Percentiles rank a stretch among this genome's conserved stretches.
phyloP scores from a whole-genome alignment of 2,329 filamentous ascomycete genomes.

The Penicillium sp. region DNA sequence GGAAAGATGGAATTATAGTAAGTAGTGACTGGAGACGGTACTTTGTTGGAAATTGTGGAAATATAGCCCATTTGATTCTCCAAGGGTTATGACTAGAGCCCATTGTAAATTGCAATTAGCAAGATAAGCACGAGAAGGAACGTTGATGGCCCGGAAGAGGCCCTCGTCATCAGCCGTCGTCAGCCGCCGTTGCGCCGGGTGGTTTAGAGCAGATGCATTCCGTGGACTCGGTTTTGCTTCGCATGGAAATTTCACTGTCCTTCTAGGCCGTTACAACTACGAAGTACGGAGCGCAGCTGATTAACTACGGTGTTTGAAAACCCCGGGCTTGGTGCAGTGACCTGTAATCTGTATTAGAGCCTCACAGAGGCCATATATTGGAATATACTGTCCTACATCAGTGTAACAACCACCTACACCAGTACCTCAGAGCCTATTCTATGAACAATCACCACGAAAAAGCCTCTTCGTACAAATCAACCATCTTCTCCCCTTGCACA shows the following conservation, averaged over 20 bases:
- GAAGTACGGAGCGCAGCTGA: no score
- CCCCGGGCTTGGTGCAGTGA: no score
- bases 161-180: no score
- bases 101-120: background rate
- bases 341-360: background rate
- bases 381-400: background rate
- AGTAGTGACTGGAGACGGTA: background rate
- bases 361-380: constrained; percentile 2
- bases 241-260: no score
- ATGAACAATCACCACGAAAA: constrained; percentile 34
- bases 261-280: no score
- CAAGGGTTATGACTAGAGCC: background rate
- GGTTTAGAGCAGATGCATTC: no score
- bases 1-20: background rate
- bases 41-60: background rate
- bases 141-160: no score
- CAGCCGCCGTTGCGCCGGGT: no score
- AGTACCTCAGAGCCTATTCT: background rate
- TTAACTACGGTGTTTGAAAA: no score
- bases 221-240: no score
- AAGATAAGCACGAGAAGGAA: no score
- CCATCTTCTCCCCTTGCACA: constrained; percentile 27
- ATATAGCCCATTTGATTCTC: background rate
- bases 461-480: constrained; percentile 37
- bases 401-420: background rate